These are phyloP conservation scores for Candida chauliodis DNA, from an alignment of 805 yeast genomes.

Conservation along the genomic window DNA sequence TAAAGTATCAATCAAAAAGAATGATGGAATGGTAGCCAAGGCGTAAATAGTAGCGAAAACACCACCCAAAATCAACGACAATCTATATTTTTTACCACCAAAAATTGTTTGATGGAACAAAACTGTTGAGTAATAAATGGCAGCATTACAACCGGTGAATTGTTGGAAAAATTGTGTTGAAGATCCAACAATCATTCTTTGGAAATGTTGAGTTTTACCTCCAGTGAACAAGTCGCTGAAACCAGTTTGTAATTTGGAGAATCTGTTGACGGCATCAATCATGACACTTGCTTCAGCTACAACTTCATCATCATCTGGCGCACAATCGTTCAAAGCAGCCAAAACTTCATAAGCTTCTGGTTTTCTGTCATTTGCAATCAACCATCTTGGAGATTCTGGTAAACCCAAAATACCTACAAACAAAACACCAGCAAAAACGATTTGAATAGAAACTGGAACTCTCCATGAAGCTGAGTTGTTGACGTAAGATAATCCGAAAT, in stretches of 20 bases:
- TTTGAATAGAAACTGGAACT: conserved; percentile 55
- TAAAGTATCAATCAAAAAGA: conserved; percentile 39
- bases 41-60: conserved; percentile 60
- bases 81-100: conserved; percentile 42
- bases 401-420: conserved; percentile 40
- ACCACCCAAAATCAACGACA: conserved; percentile 62
- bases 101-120: conserved; percentile 64
- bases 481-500: conserved; percentile 64
- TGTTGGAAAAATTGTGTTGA: conserved; percentile 80
- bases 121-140: conserved; percentile 85
- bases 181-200: conserved; percentile 60
- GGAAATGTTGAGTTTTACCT: conserved; percentile 60
- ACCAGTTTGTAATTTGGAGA: conserved; percentile 43
- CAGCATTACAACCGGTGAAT: conserved; percentile 87
- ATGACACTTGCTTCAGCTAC: conserved; percentile 44
- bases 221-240: conserved; percentile 42
- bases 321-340: conserved; percentile 35
- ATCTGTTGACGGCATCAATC: conserved; percentile 49
- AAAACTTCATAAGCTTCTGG: conserved; percentile 36
- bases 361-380: conserved; percentile 44
- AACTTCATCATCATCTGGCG: conserved; percentile 35
- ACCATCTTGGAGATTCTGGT: conserved; percentile 77
- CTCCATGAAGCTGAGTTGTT: conserved; percentile 40
- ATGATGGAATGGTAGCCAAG: conserved; percentile 45
- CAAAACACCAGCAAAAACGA: conserved; percentile 49